These are phyloP conservation scores for Astrothelium macrocarpum DNA, from an alignment of 495 filamentous ascomycete genomes.

Conservation along the genomic window DNA sequence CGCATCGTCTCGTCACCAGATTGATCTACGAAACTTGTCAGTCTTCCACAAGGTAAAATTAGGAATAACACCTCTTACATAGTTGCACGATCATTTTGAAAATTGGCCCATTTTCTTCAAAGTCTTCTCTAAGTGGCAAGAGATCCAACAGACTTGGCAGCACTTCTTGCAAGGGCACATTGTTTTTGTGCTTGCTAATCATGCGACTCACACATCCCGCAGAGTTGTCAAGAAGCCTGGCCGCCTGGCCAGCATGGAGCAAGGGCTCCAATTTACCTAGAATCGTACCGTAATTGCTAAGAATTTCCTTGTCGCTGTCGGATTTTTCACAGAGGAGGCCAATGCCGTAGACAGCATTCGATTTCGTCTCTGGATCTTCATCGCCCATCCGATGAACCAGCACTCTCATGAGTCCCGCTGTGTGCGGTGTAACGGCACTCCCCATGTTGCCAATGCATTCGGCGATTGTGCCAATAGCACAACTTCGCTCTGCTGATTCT, in stretches of 20 bases:
- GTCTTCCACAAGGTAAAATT: conserved; percentile 14
- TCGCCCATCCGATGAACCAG: conserved; percentile 81
- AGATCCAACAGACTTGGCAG: conserved; percentile 69
- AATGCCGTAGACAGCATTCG: conserved; percentile 84
- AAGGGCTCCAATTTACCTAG: conserved; percentile 75
- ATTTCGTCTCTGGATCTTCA: conserved; percentile 84
- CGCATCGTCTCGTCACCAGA: conserved; percentile 52
- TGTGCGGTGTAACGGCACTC: conserved; percentile 63
- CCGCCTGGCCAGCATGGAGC: conserved; percentile 50
- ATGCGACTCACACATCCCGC: conserved; percentile 87
- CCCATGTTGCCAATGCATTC: conserved; percentile 88
- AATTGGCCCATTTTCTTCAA: conserved; percentile 89
- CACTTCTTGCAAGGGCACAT: conserved; percentile 68
- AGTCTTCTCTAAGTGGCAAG: conserved; percentile 87
- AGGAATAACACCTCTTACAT: conserved; percentile 46
- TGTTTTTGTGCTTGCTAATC: conserved; percentile 73
- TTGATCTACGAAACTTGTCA: conserved; percentile 45
- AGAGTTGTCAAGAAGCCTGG: conserved; percentile 82
- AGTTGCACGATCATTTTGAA: conserved; percentile 80
- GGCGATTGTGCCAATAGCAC: conserved; percentile 81
- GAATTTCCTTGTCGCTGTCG: conserved; percentile 56
- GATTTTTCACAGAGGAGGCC: conserved; percentile 77
- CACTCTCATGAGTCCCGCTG: conserved; percentile 60
- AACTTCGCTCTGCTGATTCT: conserved; percentile 76
- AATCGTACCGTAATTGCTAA: conserved; percentile 65